Conservation (phyloP, 805 yeast species). For the Diddensiella transvaalensis region DNA sequence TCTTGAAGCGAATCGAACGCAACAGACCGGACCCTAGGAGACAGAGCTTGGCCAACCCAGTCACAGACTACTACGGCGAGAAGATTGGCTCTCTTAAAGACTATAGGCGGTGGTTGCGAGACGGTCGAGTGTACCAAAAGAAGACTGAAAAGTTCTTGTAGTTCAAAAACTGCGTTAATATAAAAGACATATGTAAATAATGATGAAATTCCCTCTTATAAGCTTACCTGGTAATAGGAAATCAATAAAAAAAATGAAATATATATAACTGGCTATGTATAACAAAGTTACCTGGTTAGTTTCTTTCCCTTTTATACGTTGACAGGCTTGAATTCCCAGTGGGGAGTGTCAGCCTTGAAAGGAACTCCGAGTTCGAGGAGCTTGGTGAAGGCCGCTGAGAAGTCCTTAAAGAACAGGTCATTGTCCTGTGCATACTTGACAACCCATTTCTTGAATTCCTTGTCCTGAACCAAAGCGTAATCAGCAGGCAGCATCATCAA, state of each 20-base stretch:
- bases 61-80: constrained; percentile 98
- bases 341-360: constrained; percentile 44
- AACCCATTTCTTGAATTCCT: constrained; percentile 54
- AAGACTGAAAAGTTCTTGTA: constrained; percentile 32
- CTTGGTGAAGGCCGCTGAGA: constrained; percentile 59
- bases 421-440: constrained; percentile 59
- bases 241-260: neutral
- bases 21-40: constrained; percentile 91
- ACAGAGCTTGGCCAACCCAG: constrained; percentile 82
- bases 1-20: constrained; percentile 65
- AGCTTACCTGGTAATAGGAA: no score
- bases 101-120: constrained; percentile 95
- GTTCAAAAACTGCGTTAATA: neutral
- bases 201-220: neutral
- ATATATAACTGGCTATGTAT: constrained; percentile 6
- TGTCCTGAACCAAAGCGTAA: constrained; percentile 56
- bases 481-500: constrained; percentile 83
- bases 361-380: constrained; percentile 65
- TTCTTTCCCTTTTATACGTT: no score
- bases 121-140: constrained; percentile 77
- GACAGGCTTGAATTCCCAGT: constrained; percentile 25
- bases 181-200: neutral
- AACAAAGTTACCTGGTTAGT: neutral
- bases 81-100: constrained; percentile 80
- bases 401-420: constrained; percentile 55